Evolutionary conservation across 2,329 filamentous ascomycete genomes (phyloP), one percentile per base, ranked within the genome.

Genomic region (Aspergillus caelatus): DNA sequence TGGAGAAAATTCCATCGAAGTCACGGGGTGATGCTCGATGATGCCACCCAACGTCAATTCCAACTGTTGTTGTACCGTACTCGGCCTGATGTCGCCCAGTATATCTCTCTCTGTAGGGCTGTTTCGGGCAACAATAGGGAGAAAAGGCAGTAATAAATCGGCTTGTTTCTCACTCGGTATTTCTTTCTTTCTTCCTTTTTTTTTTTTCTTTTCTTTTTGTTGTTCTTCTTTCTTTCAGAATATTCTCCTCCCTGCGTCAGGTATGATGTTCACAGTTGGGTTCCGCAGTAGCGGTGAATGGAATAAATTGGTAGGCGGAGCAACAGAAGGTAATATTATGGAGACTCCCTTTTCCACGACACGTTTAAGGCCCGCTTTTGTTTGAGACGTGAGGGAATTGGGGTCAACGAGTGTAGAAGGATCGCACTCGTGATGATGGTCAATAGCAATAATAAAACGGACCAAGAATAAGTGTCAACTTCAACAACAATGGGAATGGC

Each of bases 11-110:
- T 41, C 16, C 39, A 41, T n/a, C 32, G 46, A 61, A 59, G 41
- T 28, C 53, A 43, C 36, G 54, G 21, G 64, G 65, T 58, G 58
- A 66, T 59, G 64, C 66, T 69, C 28, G 59, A 64, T 68, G 66
- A 67, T 67, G 62, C 64, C 65, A 62, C 62, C 16, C 39, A 34
- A 26, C 52, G 52, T 54, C 50, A 53, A 19, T 53, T 21, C 34
- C 34, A 36, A 11, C 14, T 48, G 57, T 48, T 41, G 39, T 41
- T n/a, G 39, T 41, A 19, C 39, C n/a, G n/a, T n/a, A n/a, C n/a
- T n/a, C n/a, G n/a, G n/a, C n/a, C n/a, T n/a, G n/a, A n/a, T n/a
- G n/a, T 41, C 36, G 30, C 26, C 52, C 32, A 6, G 55, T 46
- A 50, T 39, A 50, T n/a, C 50, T 41, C 36, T 16, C 14, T 41